A percentile compares a stretch with the other conserved stretches of the same genome.
These are phyloP conservation scores for Brassica cretica DNA, from an alignment of 345 rosid genomes.

Conservation along the genomic window DNA sequence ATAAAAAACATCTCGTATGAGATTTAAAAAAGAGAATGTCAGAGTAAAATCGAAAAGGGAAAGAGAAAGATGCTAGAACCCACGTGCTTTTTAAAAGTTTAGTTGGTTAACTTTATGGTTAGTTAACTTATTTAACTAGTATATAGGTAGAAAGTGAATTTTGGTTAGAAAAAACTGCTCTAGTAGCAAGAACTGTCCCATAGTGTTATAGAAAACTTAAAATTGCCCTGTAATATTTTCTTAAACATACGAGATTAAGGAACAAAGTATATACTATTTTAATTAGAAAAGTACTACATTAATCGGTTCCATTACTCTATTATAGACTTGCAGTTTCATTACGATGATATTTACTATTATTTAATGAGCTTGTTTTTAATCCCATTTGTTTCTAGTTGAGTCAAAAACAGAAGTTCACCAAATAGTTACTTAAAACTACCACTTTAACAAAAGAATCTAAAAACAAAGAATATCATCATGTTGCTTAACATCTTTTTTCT, in stretches of 20 bases:
- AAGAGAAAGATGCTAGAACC: no score
- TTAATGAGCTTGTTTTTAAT: not conserved
- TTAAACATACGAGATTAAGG: not conserved
- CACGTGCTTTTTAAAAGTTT: no score
- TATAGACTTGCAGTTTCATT: not conserved
- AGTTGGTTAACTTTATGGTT: no score
- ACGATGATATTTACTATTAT: not conserved
- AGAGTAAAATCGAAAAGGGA: no score
- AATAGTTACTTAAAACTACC: not conserved
- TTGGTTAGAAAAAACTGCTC: no score
- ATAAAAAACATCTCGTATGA: no score
- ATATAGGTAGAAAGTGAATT: no score
- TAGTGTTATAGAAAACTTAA: no score
- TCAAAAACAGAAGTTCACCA: not conserved
- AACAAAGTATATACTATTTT: constrained; percentile 32
- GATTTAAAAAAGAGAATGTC: no score
- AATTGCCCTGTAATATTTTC: no score
- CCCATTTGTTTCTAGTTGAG: not conserved
- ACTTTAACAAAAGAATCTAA: not conserved
- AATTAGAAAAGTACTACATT: not conserved
- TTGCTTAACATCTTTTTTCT: not conserved
- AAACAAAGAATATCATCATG: not conserved
- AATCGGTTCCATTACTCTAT: constrained; percentile 2
- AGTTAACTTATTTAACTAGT: no score
- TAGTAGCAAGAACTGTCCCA: no score